Base-by-base conservation (phyloP, 805 yeast species). In the Metschnikowia gruessii region DNA sequence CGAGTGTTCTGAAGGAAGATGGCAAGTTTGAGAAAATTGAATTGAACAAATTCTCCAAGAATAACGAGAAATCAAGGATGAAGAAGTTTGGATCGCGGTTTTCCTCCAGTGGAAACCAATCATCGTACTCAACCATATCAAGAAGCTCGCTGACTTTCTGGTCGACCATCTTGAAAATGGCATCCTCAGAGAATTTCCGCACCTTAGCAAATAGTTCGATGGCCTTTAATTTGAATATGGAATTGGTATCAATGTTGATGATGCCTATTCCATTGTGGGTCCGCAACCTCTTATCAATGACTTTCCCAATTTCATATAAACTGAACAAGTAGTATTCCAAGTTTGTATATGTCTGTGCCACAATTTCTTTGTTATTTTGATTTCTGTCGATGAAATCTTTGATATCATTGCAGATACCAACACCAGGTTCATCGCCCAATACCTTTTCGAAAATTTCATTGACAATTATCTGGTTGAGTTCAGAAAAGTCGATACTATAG, bases 281-380 rank as follows among this genome's bases (percentile, higher is more conserved):
- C 36, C 69, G 62, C 45, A 71, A 68, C 42, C 63, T 62, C 15
- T 64, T 52, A 51, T 71, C 70, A 29, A 74, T 62, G 45, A 70
- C 58, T 42, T 70, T 68, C n/a, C 81, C 83, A 40, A 92, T 74
- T 61, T 85, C 90, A 43, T 73, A 72, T 9, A 91, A 78, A 46
- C 95, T 88, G 55, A 75, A 81, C 35, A 87, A 75, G 63, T 91
- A 92, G 62, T 87, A 88, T 61, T 92, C 97, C 57, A 92, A 70
- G 62, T 94, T 90, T 48, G 94, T 85, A 54, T 87, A 74, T 54
- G 88, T 87, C 69, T 94, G 98, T 0, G 96, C 85, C 22, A 89
- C 78, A 54, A 89, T 91, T 64, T 92, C 98, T 60, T 95, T 87
- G 51, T 90, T 86, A 11, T 84, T 79, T 2, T 90, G 76, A 54